Conservation (phyloP, 257 asterid species). For the Voacanga thouarsii region DNA sequence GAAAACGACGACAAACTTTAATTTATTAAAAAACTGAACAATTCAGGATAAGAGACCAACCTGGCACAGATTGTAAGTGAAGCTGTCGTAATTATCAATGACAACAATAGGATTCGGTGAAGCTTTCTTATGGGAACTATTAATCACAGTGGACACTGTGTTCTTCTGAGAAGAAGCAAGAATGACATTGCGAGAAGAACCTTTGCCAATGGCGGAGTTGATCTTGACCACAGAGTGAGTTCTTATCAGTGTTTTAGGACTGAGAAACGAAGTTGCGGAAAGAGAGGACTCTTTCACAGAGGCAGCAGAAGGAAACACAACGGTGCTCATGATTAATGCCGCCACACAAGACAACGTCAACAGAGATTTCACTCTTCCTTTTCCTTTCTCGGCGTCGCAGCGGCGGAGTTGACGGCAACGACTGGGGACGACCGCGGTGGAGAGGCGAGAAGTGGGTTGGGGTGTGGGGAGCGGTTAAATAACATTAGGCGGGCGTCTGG, state of each 20-base stretch:
- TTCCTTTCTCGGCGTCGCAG: background rate
- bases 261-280: background rate
- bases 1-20: too few relatives aligned
- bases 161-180: slow-evolving; percentile 36
- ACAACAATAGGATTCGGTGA: slow-evolving; percentile 51
- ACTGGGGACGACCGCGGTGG: background rate
- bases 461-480: too few relatives aligned
- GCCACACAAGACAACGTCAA: background rate
- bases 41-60: slow-evolving; percentile 28
- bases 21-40: background rate
- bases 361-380: background rate
- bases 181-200: background rate
- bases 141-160: slow-evolving; percentile 28
- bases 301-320: background rate
- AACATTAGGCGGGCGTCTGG: too few relatives aligned
- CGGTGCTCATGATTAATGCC: background rate
- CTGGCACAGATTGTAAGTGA: slow-evolving; percentile 96
- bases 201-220: background rate
- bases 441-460: background rate
- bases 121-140: slow-evolving; percentile 17
- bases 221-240: background rate
- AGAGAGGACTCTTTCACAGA: background rate
- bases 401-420: background rate
- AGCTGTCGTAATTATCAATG: slow-evolving; percentile 92
- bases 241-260: background rate